A percentile compares a stretch with the other conserved stretches of the same genome.
phyloP scores from a whole-genome alignment of 768 basidiomycete genomes.

The Epithele typhae region DNA sequence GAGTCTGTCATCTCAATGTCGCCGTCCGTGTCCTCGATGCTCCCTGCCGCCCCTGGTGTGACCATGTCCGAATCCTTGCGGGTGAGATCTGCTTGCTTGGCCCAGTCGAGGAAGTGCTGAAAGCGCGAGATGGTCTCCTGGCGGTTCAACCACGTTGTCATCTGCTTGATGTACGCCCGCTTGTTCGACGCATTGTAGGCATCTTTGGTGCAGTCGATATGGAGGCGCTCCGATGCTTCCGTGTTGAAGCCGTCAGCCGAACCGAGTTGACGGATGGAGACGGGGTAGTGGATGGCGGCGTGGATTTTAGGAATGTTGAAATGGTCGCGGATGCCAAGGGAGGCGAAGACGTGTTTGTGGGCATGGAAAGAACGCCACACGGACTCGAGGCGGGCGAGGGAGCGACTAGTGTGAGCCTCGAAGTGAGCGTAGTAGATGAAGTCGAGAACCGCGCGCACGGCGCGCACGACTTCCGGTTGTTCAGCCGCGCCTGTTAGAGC shows the following conservation, averaged over 20 bases:
- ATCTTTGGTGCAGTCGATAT: conserved; percentile 39
- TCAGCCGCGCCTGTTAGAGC: conserved; percentile 21
- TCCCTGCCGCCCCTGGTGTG: background rate
- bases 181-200: conserved; percentile 25
- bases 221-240: conserved; percentile 31
- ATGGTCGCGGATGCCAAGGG: conserved; percentile 17
- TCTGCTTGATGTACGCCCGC: conserved; percentile 27
- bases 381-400: conserved; percentile 13
- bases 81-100: too few species aligned
- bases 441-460: conserved; percentile 23
- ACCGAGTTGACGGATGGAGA: conserved; percentile 17
- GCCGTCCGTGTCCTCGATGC: background rate
- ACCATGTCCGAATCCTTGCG: too few species aligned
- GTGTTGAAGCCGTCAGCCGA: conserved; percentile 23
- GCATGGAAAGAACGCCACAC: conserved; percentile 22
- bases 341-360: conserved; percentile 24
- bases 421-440: conserved; percentile 27
- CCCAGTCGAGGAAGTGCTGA: conserved; percentile 19
- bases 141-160: conserved; percentile 34
- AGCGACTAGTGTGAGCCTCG: conserved; percentile 17
- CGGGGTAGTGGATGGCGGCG: conserved; percentile 19
- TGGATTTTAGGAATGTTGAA: conserved; percentile 31
- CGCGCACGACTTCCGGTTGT: conserved; percentile 15
- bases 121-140: conserved; percentile 30
- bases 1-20: too few species aligned